A percentile compares a stretch with the other conserved stretches of the same genome.
phyloP scores from a whole-genome alignment of 2,329 filamentous ascomycete species.

The Colletotrichum karsti region DNA sequence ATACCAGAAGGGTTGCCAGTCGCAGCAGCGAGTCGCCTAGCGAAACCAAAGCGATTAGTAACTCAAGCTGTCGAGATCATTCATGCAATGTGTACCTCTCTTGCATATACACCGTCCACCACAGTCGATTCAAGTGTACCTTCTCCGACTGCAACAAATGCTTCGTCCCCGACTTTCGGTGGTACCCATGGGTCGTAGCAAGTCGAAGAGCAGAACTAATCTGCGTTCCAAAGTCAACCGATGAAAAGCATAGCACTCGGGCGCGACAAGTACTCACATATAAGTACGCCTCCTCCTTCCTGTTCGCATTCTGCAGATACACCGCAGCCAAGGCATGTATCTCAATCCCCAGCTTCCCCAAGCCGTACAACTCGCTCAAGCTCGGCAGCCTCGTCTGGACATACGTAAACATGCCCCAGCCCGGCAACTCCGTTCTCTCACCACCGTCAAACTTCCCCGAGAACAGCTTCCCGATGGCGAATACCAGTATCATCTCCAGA shows the following conservation, averaged over 20 bases:
- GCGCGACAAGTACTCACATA: constrained; percentile 10
- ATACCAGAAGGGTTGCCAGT: constrained; percentile 23
- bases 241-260: accelerated
- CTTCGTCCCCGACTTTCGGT: constrained; percentile 14
- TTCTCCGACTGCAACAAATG: constrained; percentile 14
- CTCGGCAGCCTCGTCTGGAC: constrained; percentile 11
- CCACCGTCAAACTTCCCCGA: neutral
- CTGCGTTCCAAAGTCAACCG: neutral
- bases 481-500: constrained; percentile 20
- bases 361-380: neutral
- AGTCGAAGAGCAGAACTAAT: constrained; percentile 22
- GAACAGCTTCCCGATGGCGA: constrained; percentile 27
- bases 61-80: too few relatives aligned
- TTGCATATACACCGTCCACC: constrained; percentile 31
- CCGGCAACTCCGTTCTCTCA: neutral
- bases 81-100: constrained; percentile 17
- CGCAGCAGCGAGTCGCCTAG: constrained; percentile 24
- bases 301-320: constrained; percentile 25
- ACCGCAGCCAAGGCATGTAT: constrained; percentile 22
- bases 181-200: constrained; percentile 28
- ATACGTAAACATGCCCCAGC: neutral
- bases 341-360: constrained; percentile 23
- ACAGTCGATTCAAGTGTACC: constrained; percentile 25
- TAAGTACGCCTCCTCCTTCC: constrained; percentile 28
- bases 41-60: neutral